These are phyloP conservation scores for Discostella pseudostelligera DNA, from an alignment of 108 stramenopile genomes.

Conservation along the genomic window DNA sequence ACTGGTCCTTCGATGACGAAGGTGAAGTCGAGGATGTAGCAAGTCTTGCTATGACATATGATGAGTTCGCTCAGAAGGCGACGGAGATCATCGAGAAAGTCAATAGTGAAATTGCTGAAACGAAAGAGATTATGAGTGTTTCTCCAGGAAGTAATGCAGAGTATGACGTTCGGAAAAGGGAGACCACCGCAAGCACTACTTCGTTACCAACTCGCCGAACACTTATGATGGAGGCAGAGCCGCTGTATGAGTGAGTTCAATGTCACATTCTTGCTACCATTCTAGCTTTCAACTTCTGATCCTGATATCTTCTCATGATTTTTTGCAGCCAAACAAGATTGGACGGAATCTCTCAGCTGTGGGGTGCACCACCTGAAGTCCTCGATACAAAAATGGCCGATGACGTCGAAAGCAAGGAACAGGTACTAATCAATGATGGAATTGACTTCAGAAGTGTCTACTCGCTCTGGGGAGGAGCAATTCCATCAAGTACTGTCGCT, in stretches of 20 bases:
- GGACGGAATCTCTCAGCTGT: conserved; percentile 59
- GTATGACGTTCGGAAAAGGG: conserved; percentile 27
- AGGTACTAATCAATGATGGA: conserved; percentile 40
- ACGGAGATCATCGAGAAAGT: conserved; percentile 47
- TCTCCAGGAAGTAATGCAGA: conserved; percentile 47
- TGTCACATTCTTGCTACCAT: neutral
- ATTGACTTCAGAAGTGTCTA: conserved; percentile 42
- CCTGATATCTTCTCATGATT: neutral
- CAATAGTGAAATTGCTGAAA: conserved; percentile 50
- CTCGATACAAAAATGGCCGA: conserved; percentile 13
- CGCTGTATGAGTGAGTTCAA: conserved; percentile 40
- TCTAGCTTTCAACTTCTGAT: neutral
- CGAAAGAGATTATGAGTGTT: conserved; percentile 50
- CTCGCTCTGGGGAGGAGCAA: conserved; percentile 49
- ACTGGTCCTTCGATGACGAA: conserved; percentile 40
- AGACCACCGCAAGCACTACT: neutral
- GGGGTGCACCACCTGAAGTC: conserved; percentile 53
- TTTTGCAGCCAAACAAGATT: conserved; percentile 41
- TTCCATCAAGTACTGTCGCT: conserved; percentile 9
- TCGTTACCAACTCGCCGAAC: neutral
- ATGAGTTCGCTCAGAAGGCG: conserved; percentile 46
- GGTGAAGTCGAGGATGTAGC: conserved; percentile 15
- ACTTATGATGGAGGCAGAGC: conserved; percentile 9
- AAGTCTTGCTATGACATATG: conserved; percentile 32
- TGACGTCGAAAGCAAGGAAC: conserved; percentile 26